phyloP scores from a whole-genome alignment of 2,329 filamentous ascomycete species.

The Laburnicola sp. region DNA sequence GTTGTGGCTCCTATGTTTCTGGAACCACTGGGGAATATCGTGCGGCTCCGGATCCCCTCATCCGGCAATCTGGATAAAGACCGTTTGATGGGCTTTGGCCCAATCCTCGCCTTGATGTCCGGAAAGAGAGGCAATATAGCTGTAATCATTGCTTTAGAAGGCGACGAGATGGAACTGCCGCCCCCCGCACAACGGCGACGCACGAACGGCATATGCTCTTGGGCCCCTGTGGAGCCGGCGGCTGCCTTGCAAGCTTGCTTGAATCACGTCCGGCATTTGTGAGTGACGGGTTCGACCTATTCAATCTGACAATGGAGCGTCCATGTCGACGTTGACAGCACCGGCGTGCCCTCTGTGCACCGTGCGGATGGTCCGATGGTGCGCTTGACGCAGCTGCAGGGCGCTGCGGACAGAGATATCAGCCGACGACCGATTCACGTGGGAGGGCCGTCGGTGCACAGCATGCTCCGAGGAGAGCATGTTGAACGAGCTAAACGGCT shows the following conservation, averaged over 20 bases:
- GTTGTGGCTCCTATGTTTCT: slow-evolving; percentile 2
- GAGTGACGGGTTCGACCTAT: slow-evolving; percentile 17
- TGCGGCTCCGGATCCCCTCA: slow-evolving; percentile 11
- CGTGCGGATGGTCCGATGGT: background rate
- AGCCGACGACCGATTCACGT: no score
- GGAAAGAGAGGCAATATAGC: slow-evolving; percentile 20
- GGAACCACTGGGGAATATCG: background rate
- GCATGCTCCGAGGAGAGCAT: background rate
- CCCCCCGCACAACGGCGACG: slow-evolving; percentile 19
- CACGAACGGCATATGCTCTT: slow-evolving; percentile 30
- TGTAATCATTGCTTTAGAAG: slow-evolving; percentile 26
- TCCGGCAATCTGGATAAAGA: slow-evolving; percentile 14
- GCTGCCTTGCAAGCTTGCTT: slow-evolving; percentile 16
- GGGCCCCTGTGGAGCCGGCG: slow-evolving; percentile 22
- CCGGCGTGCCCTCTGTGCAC: background rate
- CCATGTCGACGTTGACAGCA: slow-evolving; percentile 9
- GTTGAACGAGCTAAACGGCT: no score
- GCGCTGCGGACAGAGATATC: no score
- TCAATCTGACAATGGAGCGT: slow-evolving; percentile 24
- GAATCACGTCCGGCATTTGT: slow-evolving; percentile 23
- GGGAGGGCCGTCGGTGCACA: background rate
- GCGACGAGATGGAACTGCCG: slow-evolving; percentile 19
- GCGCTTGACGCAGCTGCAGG: background rate
- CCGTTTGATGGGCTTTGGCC: slow-evolving; percentile 6
- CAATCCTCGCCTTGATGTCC: slow-evolving; percentile 1